Conservation (phyloP, 1,284 basidiomycete species). For the Cryptococcus wingfieldii region DNA sequence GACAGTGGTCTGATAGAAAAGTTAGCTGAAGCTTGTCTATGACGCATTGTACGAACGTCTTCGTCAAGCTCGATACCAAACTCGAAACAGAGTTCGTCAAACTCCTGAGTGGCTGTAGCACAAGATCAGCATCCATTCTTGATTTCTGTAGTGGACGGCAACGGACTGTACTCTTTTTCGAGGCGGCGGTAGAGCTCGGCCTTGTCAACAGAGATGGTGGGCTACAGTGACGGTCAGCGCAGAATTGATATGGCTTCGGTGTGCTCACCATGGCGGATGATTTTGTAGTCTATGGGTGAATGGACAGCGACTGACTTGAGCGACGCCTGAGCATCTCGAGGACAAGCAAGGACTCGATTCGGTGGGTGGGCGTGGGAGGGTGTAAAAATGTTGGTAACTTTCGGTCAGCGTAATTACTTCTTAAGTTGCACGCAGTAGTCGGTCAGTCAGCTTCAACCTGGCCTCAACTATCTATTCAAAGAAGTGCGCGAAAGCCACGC, state of each 20-base stretch:
- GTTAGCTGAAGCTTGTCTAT: background rate
- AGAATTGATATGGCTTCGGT: background rate
- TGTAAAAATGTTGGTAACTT: no score
- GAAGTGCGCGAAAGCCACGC: no score
- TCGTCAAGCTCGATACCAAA: slow-evolving; percentile 97
- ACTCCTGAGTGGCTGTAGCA: slow-evolving; percentile 74
- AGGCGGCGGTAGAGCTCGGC: slow-evolving; percentile 86
- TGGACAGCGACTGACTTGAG: no score
- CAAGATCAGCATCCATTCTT: background rate
- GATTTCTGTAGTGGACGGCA: background rate
- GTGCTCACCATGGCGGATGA: no score
- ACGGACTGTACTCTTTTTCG: slow-evolving; percentile 74
- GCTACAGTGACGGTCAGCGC: slow-evolving; percentile 51
- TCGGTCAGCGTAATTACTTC: no score
- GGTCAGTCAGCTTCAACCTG: no score
- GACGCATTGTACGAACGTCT: slow-evolving; percentile 61
- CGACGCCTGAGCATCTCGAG: no score
- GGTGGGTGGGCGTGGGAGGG: no score
- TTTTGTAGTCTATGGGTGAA: no score
- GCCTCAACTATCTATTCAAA: no score
- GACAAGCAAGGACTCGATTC: no score
- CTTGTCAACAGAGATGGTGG: slow-evolving; percentile 93
- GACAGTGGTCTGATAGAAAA: slow-evolving; percentile 67
- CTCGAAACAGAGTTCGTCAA: slow-evolving; percentile 94
- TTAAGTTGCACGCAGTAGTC: no score